Evolutionary conservation across 2,329 filamentous ascomycete species (phyloP).

Genomic region (Fusarium concolor): DNA sequence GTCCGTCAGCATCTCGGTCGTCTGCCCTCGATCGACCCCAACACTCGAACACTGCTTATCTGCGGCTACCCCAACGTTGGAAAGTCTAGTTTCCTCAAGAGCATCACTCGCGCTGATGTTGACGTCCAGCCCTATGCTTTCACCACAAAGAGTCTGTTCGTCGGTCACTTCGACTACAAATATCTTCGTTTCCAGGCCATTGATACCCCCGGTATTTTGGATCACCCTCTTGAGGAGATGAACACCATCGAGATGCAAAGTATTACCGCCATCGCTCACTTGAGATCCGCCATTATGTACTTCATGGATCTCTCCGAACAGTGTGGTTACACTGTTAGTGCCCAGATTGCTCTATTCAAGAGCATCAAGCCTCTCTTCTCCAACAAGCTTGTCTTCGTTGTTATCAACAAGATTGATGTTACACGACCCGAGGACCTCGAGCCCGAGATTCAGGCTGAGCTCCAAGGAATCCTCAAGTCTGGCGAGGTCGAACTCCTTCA

Average conservation of each 20-base stretch:
- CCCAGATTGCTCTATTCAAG: conserved; percentile 94
- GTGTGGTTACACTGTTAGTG: conserved; percentile 92
- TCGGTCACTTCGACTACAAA: conserved; percentile 98
- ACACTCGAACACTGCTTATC: conserved; percentile 94
- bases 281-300: conserved; percentile 94
- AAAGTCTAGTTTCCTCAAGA: conserved; percentile 95
- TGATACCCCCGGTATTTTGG: conserved; percentile 97
- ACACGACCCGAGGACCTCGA: conserved; percentile 88
- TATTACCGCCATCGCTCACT: conserved; percentile 96
- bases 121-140: conserved; percentile 98
- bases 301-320: conserved; percentile 99
- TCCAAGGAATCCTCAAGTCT: conserved; percentile 84
- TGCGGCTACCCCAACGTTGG: conserved; percentile 98
- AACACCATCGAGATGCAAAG: conserved; percentile 99
- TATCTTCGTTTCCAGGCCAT: conserved; percentile 75
- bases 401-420: conserved; percentile 98
- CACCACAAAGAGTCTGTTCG: conserved; percentile 96
- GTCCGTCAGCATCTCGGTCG: conserved; percentile 92
- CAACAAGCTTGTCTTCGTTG: conserved; percentile 96
- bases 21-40: conserved; percentile 98
- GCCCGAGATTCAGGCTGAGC: conserved; percentile 77
- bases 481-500: conserved; percentile 94
- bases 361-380: conserved; percentile 97
- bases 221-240: conserved; percentile 98
- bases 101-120: conserved; percentile 92